Evolutionary conservation across 1,284 basidiomycete species (phyloP), one percentile per base, ranked within the genome.

Genomic region (Cystobasidium sp.): DNA sequence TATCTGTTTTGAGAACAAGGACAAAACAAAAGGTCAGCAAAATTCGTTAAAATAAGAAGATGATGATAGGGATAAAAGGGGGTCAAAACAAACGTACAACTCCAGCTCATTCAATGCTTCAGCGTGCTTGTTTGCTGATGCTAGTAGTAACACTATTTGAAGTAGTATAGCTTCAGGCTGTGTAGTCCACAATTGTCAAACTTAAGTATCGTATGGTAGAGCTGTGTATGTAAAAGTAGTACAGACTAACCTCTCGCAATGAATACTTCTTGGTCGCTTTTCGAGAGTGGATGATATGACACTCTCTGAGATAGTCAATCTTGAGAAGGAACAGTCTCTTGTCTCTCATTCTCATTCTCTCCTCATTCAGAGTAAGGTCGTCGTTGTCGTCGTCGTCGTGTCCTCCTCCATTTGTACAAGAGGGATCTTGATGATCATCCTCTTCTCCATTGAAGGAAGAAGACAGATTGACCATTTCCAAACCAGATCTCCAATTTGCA

Each of bases 21-120:
- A 10, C 37, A n/a, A 37, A 16, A n/a, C n/a, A n/a, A n/a, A n/a
- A n/a, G n/a, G 46, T 58, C 14, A 51, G 22, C 63, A 7, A 46
- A 52, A 31, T 46, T 39, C 18, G 43, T 4, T n/a, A n/a, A n/a
- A n/a, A n/a, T n/a, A n/a, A n/a, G n/a, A n/a, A n/a, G n/a, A n/a
- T n/a, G n/a, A n/a, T n/a, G n/a, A n/a, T n/a, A n/a, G n/a, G n/a
- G n/a, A n/a, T n/a, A n/a, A n/a, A n/a, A n/a, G n/a, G n/a, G n/a
- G n/a, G n/a, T n/a, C n/a, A n/a, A n/a, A n/a, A n/a, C n/a, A n/a
- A n/a, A 83, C 88, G 78, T 82, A 93, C 91, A 93, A 85, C 80
- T 94, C 92, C 14, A 95, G 84, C 80, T 95, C 91, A 75, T 92
- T 90, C 75, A 93, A 83, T 0, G 93, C 93, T 63, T 89, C 88